A percentile compares a stretch with the other conserved stretches of the same genome.
These are phyloP conservation scores for Candida bentonensis DNA, from an alignment of 805 yeast genomes.

Conservation along the genomic window DNA sequence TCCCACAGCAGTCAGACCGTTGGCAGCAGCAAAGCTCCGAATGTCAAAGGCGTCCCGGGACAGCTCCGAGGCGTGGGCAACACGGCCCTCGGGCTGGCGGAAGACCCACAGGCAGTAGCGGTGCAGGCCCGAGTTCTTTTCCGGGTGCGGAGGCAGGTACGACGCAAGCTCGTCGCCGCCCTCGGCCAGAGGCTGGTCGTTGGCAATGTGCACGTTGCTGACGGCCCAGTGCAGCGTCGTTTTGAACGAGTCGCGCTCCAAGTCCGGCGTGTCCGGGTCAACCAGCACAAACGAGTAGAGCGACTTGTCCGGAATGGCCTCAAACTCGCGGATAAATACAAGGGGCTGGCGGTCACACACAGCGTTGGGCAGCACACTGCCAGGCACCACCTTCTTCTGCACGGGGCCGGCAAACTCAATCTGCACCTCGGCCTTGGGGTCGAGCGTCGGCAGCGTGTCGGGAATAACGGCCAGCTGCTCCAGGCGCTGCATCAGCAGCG, in stretches of 20 bases:
- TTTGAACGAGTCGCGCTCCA: slow-evolving; percentile 48
- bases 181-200: slow-evolving; percentile 34
- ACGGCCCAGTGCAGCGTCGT: slow-evolving; percentile 72
- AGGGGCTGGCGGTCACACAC: slow-evolving; percentile 69
- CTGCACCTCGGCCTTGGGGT: slow-evolving; percentile 63
- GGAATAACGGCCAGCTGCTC: slow-evolving; percentile 80
- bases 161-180: slow-evolving; percentile 35
- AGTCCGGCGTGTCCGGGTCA: slow-evolving; percentile 84
- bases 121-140: slow-evolving; percentile 71
- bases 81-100: slow-evolving; percentile 37
- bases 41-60: slow-evolving; percentile 50
- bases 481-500: slow-evolving; percentile 81
- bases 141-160: slow-evolving; percentile 77
- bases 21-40: slow-evolving; percentile 43
- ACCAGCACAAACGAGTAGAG: slow-evolving; percentile 68
- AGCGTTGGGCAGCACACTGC: slow-evolving; percentile 54
- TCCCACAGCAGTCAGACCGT: slow-evolving; percentile 64
- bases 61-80: slow-evolving; percentile 12
- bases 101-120: slow-evolving; percentile 85
- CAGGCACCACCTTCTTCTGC: slow-evolving; percentile 63
- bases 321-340: slow-evolving; percentile 62
- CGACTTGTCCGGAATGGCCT: slow-evolving; percentile 29
- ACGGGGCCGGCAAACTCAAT: slow-evolving; percentile 33
- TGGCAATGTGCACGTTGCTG: slow-evolving; percentile 46
- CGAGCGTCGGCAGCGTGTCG: slow-evolving; percentile 82